Evolutionary conservation across 192 early-diverging fungal species (phyloP).

Genomic region (Endogone sp.): DNA sequence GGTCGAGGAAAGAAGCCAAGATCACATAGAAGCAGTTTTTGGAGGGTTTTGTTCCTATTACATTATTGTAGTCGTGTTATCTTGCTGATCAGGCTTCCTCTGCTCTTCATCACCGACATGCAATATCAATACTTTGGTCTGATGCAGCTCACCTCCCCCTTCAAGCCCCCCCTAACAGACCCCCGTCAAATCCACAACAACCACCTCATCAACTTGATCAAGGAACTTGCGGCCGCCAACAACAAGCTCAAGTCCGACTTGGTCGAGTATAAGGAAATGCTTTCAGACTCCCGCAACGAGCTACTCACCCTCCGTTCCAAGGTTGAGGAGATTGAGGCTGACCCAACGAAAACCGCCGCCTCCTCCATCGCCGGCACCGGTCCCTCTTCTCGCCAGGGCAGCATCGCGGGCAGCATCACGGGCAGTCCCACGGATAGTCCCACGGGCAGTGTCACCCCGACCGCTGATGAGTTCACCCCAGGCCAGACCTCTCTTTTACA

Average conservation of each 20-base stretch:
- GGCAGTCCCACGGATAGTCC: neutral
- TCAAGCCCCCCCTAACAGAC: conserved; percentile 9
- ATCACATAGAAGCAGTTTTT: too few relatives aligned
- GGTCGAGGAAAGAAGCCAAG: too few relatives aligned
- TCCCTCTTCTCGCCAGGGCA: neutral
- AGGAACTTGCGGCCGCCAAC: conserved; percentile 51
- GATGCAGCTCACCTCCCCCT: conserved; percentile 6
- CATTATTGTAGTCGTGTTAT: too few relatives aligned
- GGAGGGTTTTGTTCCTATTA: too few relatives aligned
- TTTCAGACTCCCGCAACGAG: conserved; percentile 43
- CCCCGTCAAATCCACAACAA: conserved; percentile 34
- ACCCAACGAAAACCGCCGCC: conserved; percentile 10
- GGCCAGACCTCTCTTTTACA: neutral
- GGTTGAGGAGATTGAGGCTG: conserved; percentile 41
- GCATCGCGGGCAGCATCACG: neutral
- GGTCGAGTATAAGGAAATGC: conserved; percentile 41
- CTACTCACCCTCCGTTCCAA: conserved; percentile 32
- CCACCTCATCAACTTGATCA: conserved; percentile 48
- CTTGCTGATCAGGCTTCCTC: too few relatives aligned
- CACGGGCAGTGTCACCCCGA: neutral
- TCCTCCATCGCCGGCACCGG: conserved; percentile 1
- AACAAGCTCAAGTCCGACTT: conserved; percentile 42
- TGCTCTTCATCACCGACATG: too few relatives aligned
- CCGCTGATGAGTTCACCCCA: neutral
- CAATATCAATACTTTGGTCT: neutral